Evolutionary conservation across 306 rosid genomes (phyloP).

Genomic region (Dalbergia oliveri): DNA sequence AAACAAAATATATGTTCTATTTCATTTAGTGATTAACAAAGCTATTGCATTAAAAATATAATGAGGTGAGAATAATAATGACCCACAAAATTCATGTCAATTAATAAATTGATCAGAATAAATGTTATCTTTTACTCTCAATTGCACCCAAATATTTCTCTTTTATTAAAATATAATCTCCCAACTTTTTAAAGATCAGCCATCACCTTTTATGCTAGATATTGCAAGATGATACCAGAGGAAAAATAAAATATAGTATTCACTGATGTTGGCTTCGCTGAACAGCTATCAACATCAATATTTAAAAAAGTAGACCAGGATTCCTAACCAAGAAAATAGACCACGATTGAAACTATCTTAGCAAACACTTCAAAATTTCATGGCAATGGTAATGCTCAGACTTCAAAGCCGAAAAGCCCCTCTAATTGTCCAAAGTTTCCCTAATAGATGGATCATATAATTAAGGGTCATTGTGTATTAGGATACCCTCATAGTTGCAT

Average conservation of each 20-base stretch:
- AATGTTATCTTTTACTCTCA: no score
- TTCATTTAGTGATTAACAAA: no score
- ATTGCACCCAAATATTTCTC: no score
- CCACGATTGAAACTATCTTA: not conserved
- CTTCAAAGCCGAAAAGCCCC: not conserved
- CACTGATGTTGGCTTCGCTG: not conserved
- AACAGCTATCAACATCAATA: not conserved
- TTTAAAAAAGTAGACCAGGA: not conserved
- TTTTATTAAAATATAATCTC: not conserved
- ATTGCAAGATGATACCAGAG: not conserved
- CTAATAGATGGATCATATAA: not conserved
- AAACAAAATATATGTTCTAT: no score
- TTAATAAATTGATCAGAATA: no score
- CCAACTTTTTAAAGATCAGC: not conserved
- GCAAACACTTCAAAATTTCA: constrained; percentile 11
- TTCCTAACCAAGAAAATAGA: not conserved
- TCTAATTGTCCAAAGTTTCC: not conserved
- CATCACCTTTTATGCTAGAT: not conserved
- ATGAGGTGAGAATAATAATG: no score
- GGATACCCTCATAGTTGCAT: constrained; percentile 1
- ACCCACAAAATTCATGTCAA: no score
- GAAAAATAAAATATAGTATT: not conserved
- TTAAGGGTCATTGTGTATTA: not conserved
- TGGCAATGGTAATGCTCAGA: not conserved
- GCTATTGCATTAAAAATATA: no score